phyloP scores from a whole-genome alignment of 176 grass and related monocot species.

The Phragmites australis region DNA sequence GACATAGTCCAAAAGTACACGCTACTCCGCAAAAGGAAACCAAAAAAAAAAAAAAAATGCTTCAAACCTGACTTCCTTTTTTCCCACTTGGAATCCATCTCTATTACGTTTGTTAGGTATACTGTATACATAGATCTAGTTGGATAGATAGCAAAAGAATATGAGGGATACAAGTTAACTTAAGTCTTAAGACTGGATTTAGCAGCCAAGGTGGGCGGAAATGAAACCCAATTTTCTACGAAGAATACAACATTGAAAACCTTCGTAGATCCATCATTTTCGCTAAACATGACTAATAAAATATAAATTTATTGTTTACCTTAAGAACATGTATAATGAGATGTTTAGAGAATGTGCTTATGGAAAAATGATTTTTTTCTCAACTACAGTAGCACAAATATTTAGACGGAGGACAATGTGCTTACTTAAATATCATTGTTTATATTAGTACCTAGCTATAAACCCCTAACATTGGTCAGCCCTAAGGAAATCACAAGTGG shows the following conservation, averaged over 20 bases:
- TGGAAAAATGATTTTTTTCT: too few relatives aligned
- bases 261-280: neutral
- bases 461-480: too few relatives aligned
- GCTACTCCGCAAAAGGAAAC: neutral
- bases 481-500: neutral
- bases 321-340: too few relatives aligned
- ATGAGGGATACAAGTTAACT: neutral
- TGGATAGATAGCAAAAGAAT: neutral
- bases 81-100: neutral
- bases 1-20: neutral
- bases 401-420: too few relatives aligned
- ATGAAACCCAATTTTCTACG: neutral
- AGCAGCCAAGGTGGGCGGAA: neutral
- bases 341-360: too few relatives aligned
- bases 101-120: neutral
- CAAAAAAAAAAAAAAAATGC: too few relatives aligned
- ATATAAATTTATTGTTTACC: neutral
- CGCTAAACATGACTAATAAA: neutral
- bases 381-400: too few relatives aligned
- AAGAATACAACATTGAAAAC: neutral
- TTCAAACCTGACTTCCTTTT: neutral
- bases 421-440: too few relatives aligned
- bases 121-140: neutral
- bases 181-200: conserved; percentile 1
- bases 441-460: too few relatives aligned